Evolutionary conservation across 352 stramenopile genomes (phyloP), one percentile per base, ranked within the genome.

Genomic region (Globisporangium nagaii): DNA sequence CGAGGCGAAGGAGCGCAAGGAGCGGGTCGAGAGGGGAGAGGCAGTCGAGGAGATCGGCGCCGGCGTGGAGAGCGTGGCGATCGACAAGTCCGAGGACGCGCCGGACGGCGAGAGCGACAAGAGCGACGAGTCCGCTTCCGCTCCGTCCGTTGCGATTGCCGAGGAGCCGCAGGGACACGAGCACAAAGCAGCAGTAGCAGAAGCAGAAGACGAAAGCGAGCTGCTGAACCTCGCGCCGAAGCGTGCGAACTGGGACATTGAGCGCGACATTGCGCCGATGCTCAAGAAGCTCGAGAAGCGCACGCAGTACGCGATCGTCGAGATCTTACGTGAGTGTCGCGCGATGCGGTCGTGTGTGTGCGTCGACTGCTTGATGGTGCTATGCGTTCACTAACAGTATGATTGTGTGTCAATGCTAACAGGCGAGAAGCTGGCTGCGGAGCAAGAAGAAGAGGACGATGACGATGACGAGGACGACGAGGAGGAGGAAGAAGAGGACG

Each of bases 231-330:
- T 95, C 2, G 85, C 85, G 20, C 82, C 85, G 1, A 93, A 92
- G 66, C 82, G 81, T 20, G 82, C 83, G 19, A 95, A 92, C 52
- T 95, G 83, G 82, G 85, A 95, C 51, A 89, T 95, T 53, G 83
- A 93, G 57, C 79, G 85, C 25, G 83, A 92, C 44, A 88, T 95
- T 52, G 85, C 80, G 19, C 84, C 84, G 11, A 86, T 93, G 77
- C 72, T 95, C 31, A 89, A 90, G 65, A 95, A 89, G 54, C 67
- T 95, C 17, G 85, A 95, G 61, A 75, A 75, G 28, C 80, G 85
- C 58, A 95, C 85, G 39, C 85, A 93, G 60, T 83, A 93, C 54
- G 72, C 79, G 25, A 89, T 95, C 51, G 85, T 92, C 28, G 82
- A 95, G 65, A 91, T 95, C 56, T 48, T 95, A 19, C 81, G 83